These are phyloP conservation scores for Hysterium pulicare DNA, from an alignment of 2,329 filamentous ascomycete genomes.

Conservation along the genomic window DNA sequence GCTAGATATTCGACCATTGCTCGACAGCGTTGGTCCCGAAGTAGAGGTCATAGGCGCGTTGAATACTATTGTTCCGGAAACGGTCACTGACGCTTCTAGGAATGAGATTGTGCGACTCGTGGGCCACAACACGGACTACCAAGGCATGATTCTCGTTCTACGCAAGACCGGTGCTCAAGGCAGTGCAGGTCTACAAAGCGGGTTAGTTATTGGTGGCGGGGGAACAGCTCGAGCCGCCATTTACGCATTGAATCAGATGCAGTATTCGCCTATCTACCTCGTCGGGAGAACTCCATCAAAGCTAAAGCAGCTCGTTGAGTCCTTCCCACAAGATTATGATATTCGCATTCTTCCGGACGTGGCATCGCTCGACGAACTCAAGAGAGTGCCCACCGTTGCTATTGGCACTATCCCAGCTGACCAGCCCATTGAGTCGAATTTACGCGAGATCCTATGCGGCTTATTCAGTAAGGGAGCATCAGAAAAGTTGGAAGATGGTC, in stretches of 20 bases:
- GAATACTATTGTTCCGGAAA: constrained; percentile 79
- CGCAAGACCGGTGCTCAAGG: constrained; percentile 57
- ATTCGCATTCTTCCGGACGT: constrained; percentile 54
- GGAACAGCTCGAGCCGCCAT: constrained; percentile 90
- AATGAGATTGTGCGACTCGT: constrained; percentile 54
- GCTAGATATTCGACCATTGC: constrained; percentile 74
- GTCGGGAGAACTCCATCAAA: constrained; percentile 73
- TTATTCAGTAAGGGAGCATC: constrained; percentile 44
- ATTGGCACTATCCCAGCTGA: constrained; percentile 92
- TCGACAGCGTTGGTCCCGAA: constrained; percentile 77
- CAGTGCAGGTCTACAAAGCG: constrained; percentile 48
- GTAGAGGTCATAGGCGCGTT: constrained; percentile 84
- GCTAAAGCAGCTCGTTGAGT: constrained; percentile 62
- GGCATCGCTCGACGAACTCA: constrained; percentile 44
- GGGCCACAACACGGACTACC: constrained; percentile 95
- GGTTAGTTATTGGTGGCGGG: constrained; percentile 83
- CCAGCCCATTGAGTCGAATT: constrained; percentile 68
- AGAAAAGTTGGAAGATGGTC: constrained; percentile 17
- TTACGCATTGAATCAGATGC: constrained; percentile 79
- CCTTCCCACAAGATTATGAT: constrained; percentile 72
- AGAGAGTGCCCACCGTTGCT: constrained; percentile 63
- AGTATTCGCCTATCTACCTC: constrained; percentile 82
- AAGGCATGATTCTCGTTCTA: constrained; percentile 81
- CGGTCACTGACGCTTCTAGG: constrained; percentile 36
- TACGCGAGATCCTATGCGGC: constrained; percentile 62